Evolutionary conservation across 371 early-diverging fungal genomes (phyloP), one percentile per base, ranked within the genome.

Genomic region (Apophysomyces trapeziformis): DNA sequence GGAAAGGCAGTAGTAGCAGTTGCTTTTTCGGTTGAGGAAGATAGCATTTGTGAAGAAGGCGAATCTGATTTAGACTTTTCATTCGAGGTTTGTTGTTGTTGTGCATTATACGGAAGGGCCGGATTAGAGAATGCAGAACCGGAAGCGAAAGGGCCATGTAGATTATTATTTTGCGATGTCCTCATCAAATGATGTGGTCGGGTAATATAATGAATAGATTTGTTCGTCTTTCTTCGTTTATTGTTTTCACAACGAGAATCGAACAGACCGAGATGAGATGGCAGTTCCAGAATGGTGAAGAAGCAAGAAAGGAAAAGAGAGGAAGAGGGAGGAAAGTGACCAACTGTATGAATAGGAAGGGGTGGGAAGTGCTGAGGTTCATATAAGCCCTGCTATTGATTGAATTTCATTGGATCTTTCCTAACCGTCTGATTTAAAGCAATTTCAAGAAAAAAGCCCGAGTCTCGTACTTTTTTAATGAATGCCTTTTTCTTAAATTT

Each of bases 191-290:
- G 21, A 50, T 1, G n/a, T 50, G 21, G 21, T 13, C 41, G 41
- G 41, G 41, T 41, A 41, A 41, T 11, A 5, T 41, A 41, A 11
- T 41, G 11, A 21, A 26, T 50, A 35, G 16, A 50, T 26, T n/a
- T 41, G 41, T 41, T 41, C 41, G 41, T 41, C 41, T 41, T 41
- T 41, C 41, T 50, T 50, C 54, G 54, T 21, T 50, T 50, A 7
- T 50, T 50, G 4, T 50, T 50, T 50, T 41, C 41, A 41, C 41
- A 41, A 13, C 13, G 41, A 41, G 41, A 41, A 13, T 41, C 41
- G 41, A 41, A 41, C 41, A 11, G 8, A 11, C 5, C 41, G 8
- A 5, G 41, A 41, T 41, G 11, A 1, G 1, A 8, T 41, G 8
- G 41, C 13, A 41, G 13, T 50, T 21, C 21, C 54, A 50, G 21